phyloP scores from a whole-genome alignment of 2,329 filamentous ascomycete genomes.

The Akanthomyces lecanii region DNA sequence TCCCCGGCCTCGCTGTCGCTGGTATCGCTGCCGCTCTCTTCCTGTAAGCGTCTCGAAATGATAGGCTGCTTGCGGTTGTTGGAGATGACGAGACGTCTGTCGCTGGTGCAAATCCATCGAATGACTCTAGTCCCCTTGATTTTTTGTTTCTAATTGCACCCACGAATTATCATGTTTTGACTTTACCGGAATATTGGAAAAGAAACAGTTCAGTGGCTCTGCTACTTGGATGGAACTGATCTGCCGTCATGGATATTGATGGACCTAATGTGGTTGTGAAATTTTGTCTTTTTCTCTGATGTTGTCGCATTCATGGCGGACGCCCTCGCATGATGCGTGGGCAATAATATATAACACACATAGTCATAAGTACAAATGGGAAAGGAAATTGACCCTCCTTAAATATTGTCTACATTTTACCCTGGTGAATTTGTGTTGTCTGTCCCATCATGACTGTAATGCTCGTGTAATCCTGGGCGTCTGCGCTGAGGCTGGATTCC shows the following conservation, averaged over 20 bases:
- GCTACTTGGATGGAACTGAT: slow-evolving; percentile 3
- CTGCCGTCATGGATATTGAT: background rate
- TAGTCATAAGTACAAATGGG: slow-evolving; percentile 18
- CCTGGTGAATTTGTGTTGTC: no score
- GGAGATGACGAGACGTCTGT: background rate
- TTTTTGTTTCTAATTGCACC: background rate
- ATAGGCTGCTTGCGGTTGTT: background rate
- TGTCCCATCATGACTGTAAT: no score
- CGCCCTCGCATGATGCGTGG: background rate
- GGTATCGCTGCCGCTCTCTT: slow-evolving; percentile 17
- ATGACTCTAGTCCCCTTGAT: background rate
- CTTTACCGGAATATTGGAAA: background rate
- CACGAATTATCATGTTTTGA: slow-evolving; percentile 5
- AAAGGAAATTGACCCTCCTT: background rate
- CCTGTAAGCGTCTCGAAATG: slow-evolving; percentile 16
- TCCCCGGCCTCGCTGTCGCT: slow-evolving; percentile 18
- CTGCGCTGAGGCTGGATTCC: no score
- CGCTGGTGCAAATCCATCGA: background rate
- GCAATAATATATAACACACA: slow-evolving; percentile 18
- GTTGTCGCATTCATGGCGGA: slow-evolving; percentile 9
- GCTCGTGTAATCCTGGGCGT: no score
- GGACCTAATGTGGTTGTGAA: slow-evolving; percentile 11
- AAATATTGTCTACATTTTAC: background rate
- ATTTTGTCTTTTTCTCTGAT: background rate
- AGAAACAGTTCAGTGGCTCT: slow-evolving; percentile 9